These are phyloP conservation scores for Chlorella sp. DNA, from an alignment of 139 green algal species.

Conservation along the genomic window DNA sequence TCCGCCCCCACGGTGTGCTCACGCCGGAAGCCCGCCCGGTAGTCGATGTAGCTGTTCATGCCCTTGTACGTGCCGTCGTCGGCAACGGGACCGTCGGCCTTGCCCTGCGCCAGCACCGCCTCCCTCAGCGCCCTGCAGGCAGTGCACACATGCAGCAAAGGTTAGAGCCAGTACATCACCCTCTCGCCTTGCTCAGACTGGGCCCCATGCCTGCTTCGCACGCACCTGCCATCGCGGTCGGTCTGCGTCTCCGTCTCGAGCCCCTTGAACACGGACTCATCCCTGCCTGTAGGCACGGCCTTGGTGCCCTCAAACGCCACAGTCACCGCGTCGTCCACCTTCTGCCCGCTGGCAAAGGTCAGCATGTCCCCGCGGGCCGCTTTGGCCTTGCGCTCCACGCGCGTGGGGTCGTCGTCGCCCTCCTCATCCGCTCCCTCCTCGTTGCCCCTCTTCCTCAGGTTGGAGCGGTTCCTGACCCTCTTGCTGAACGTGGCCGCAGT, in stretches of 20 bases:
- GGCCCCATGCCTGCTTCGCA: no score
- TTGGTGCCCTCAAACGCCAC: conserved; percentile 31
- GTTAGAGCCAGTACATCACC: no score
- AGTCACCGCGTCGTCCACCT: conserved; percentile 5
- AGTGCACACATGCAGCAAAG: no score
- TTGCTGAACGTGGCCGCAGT: conserved; percentile 8
- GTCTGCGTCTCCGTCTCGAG: conserved; percentile 76
- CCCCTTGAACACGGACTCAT: conserved; percentile 49
- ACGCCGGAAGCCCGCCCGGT: conserved; percentile 30
- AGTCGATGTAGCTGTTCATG: conserved; percentile 76
- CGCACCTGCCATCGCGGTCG: conserved; percentile 70
- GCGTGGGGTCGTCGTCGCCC: conserved; percentile 10
- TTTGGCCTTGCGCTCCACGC: conserved; percentile 43
- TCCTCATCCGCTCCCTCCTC: conserved; percentile 21
- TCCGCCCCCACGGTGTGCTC: conserved; percentile 55
- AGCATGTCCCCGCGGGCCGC: conserved; percentile 33
- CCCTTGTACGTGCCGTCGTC: conserved; percentile 67
- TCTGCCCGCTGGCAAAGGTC: conserved; percentile 34
- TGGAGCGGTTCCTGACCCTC: conserved; percentile 35
- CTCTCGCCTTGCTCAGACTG: conserved; percentile 57
- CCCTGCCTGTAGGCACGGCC: conserved; percentile 19
- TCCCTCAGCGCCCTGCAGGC: conserved; percentile 19
- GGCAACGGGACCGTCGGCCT: conserved; percentile 3
- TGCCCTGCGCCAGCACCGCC: conserved; percentile 19
- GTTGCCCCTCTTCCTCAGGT: conserved; percentile 55